Evolutionary conservation across 2,329 filamentous ascomycete species (phyloP).

Genomic region (Colletotrichum limetticola): DNA sequence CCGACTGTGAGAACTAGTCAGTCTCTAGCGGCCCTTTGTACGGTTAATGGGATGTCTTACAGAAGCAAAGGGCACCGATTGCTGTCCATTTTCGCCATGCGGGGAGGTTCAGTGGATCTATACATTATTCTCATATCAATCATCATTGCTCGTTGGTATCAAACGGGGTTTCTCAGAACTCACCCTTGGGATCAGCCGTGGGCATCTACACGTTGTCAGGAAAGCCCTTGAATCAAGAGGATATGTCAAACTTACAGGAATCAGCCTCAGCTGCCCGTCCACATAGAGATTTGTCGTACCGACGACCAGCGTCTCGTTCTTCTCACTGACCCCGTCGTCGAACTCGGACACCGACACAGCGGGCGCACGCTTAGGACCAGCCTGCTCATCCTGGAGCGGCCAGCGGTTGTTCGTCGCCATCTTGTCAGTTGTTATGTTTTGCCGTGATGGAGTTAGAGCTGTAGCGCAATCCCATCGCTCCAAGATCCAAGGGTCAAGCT

Average conservation of each 20-base stretch:
- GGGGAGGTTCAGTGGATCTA: slow-evolving; percentile 45
- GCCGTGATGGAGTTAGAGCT: not conserved
- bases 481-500: not conserved
- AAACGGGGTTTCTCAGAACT: not conserved
- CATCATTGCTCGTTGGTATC: not conserved
- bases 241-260: slow-evolving; percentile 35
- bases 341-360: slow-evolving; percentile 5
- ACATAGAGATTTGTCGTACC: slow-evolving; percentile 38
- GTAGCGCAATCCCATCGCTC: slow-evolving; percentile 2
- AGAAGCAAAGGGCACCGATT: slow-evolving; percentile 41
- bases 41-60: slow-evolving; percentile 35
- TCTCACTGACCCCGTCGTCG: not conserved
- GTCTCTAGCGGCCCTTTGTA: not conserved
- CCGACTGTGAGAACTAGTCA: slow-evolving; percentile 37
- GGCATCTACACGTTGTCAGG: slow-evolving; percentile 36
- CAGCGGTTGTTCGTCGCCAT: slow-evolving; percentile 28
- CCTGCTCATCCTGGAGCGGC: slow-evolving; percentile 30
- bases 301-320: slow-evolving; percentile 36
- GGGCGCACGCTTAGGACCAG: slow-evolving; percentile 7
- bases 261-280: slow-evolving; percentile 36
- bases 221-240: not conserved
- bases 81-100: slow-evolving; percentile 45
- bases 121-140: not conserved
- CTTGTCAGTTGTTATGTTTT: not conserved
- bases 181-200: slow-evolving; percentile 44